Percentiles rank a stretch among this genome's conserved stretches.
These are phyloP conservation scores for Thyridium curvatum DNA, from an alignment of 2,329 filamentous ascomycete species.

Conservation along the genomic window DNA sequence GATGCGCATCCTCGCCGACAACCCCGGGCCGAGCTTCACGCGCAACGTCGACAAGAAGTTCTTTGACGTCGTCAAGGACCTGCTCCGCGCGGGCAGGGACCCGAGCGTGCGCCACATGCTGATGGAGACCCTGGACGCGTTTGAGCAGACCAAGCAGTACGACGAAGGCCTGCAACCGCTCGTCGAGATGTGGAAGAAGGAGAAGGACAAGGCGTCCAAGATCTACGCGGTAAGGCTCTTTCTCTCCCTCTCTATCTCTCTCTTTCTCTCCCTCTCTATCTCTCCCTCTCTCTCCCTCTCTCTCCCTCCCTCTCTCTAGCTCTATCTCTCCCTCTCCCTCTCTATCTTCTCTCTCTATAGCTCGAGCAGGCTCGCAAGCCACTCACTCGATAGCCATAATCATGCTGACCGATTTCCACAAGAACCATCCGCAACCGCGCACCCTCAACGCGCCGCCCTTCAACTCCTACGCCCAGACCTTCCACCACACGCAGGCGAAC, in stretches of 20 bases:
- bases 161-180: constrained; percentile 70
- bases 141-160: constrained; percentile 64
- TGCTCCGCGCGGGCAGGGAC: constrained; percentile 67
- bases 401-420: too few relatives aligned
- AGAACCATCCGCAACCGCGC: constrained; percentile 17
- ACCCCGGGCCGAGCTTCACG: constrained; percentile 88
- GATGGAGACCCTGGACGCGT: constrained; percentile 75
- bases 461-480: constrained; percentile 44
- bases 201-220: constrained; percentile 62
- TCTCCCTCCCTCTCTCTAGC: too few relatives aligned
- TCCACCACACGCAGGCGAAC: constrained; percentile 35
- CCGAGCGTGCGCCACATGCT: constrained; percentile 77
- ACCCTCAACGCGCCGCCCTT: constrained; percentile 36
- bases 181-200: constrained; percentile 82
- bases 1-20: constrained; percentile 83
- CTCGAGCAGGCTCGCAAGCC: too few relatives aligned
- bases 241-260: too few relatives aligned
- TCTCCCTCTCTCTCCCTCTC: too few relatives aligned
- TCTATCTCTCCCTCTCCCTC: too few relatives aligned
- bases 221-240: constrained; percentile 41
- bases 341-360: too few relatives aligned
- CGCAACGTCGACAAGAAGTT: constrained; percentile 84
- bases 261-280: too few relatives aligned
- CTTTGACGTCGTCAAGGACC: constrained; percentile 64
- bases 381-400: too few relatives aligned